Base-by-base conservation (phyloP, 805 yeast species). In the Candida yuanshanica region DNA sequence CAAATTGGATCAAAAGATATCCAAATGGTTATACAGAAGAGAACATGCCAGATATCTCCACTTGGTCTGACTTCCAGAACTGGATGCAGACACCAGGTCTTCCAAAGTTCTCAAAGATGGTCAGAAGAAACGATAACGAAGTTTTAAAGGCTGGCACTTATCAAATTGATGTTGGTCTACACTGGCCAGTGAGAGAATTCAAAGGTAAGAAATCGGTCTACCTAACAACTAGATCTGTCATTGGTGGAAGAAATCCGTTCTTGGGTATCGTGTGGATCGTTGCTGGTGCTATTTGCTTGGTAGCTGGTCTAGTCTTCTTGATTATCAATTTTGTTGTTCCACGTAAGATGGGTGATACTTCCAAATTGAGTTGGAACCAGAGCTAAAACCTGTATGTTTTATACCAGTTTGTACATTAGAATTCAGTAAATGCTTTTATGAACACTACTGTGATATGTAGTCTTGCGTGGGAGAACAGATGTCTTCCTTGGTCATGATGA, bases 71-170 rank as follows among this genome's bases (percentile, higher is more conserved):
- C 45, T 73, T 85, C 46, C 91, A 84, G 53, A 85, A 84, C 51
- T 85, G 95, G 95, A 84, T 85, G 91, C 73, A 87, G 46, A 80
- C 91, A 2, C 80, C 90, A 7, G 93, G 87, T 0, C 68, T 85
- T 45, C 74, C 90, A 14, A 65, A 69, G 17, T 82, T 82, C 58
- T 74, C 80, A 48, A 84, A 83, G 59, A 61, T 85, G 59, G 77
- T 77, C 10, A 68, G 76, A 40, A 71, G 85, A 57, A 83, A 83
- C 55, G 79, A 75, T 45, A 56, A 77, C 36, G 81, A 77, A 31
- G 62, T 63, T 2, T 60, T 84, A 46, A 55, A 61, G 11, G 65
- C 68, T 5, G 93, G 93, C 31, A 68, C 68, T 11, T 85, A 84
- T 55, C 78, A 82, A 59, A 65, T 81, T 17, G 64, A 72, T 31